A percentile compares a stretch with the other conserved stretches of the same genome.
phyloP scores from a whole-genome alignment of 768 basidiomycete genomes.

The Mycena venus region DNA sequence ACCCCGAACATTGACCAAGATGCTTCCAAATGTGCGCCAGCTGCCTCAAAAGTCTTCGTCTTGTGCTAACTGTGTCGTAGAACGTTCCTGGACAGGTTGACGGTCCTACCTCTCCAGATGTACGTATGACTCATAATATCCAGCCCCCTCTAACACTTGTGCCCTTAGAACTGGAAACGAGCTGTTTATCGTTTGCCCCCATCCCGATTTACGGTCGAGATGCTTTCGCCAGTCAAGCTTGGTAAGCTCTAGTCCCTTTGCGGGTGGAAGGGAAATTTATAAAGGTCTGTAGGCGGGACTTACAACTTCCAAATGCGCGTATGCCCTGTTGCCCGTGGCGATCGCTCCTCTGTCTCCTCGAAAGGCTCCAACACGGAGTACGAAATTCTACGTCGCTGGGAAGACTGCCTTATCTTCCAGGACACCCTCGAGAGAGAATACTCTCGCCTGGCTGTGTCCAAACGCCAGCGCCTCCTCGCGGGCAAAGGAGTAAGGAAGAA shows the following conservation, averaged over 20 bases:
- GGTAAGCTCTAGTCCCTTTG: slow-evolving; percentile 50
- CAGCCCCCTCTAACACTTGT: not conserved
- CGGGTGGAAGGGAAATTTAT: not conserved
- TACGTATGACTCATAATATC: slow-evolving; percentile 11
- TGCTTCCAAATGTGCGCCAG: slow-evolving; percentile 19
- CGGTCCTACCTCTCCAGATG: slow-evolving; percentile 42
- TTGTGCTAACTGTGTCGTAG: slow-evolving; percentile 23
- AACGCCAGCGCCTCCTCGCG: slow-evolving; percentile 73
- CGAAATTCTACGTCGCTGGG: slow-evolving; percentile 86
- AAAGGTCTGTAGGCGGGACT: slow-evolving; percentile 58
- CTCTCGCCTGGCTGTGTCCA: slow-evolving; percentile 69
- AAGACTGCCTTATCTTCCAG: slow-evolving; percentile 86
- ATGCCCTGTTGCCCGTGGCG: slow-evolving; percentile 54
- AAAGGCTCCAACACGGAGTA: slow-evolving; percentile 62
- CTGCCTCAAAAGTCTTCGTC: not conserved
- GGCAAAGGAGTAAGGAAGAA: slow-evolving; percentile 86
- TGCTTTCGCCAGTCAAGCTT: slow-evolving; percentile 70
- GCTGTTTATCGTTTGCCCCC: slow-evolving; percentile 74
- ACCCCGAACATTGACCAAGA: not conserved
- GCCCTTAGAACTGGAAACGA: slow-evolving; percentile 67
- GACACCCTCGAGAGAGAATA: slow-evolving; percentile 78
- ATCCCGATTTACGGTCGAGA: slow-evolving; percentile 67
- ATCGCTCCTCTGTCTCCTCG: slow-evolving; percentile 56
- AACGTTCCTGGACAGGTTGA: slow-evolving; percentile 38
- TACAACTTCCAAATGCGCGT: slow-evolving; percentile 76